Percentiles rank a stretch among this genome's conserved stretches.
phyloP scores from a whole-genome alignment of 192 early-diverging fungal species.

The Mortierella claussenii region DNA sequence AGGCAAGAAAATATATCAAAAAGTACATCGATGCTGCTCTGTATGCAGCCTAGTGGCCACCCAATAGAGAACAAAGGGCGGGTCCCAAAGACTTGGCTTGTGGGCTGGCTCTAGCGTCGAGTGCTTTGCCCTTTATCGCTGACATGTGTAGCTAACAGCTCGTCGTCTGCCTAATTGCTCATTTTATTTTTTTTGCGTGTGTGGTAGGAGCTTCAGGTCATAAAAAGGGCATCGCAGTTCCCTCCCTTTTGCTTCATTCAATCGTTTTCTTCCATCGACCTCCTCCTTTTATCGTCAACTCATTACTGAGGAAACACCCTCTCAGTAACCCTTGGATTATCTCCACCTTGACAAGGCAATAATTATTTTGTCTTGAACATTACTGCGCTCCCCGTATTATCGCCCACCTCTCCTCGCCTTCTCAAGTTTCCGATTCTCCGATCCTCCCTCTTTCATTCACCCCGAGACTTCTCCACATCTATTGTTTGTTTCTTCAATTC shows the following conservation, averaged over 20 bases:
- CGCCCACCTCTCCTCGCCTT: background rate
- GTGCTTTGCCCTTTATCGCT: slow-evolving; percentile 3
- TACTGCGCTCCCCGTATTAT: slow-evolving; percentile 3
- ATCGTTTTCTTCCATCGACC: too few species aligned
- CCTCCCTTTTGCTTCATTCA: background rate
- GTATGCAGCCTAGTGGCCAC: background rate
- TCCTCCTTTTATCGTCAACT: too few species aligned
- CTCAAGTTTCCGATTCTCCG: too few species aligned
- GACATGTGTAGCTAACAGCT: slow-evolving; percentile 9
- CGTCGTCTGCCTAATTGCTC: background rate
- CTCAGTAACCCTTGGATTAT: too few species aligned
- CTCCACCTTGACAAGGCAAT: slow-evolving; percentile 14
- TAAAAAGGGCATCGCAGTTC: too few species aligned
- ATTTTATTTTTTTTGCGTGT: background rate
- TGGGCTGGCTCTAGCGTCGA: background rate
- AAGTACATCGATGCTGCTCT: background rate
- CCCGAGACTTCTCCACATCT: too few species aligned
- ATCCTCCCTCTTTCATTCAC: too few species aligned
- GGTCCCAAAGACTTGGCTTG: slow-evolving; percentile 15
- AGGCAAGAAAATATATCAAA: background rate
- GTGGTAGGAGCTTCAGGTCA: too few species aligned
- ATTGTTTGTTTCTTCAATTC: background rate
- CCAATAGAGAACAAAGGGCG: background rate
- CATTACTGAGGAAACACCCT: too few species aligned
- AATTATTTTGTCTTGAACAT: slow-evolving; percentile 35